phyloP scores from a whole-genome alignment of 345 rosid genomes.

The Camelina sativa region DNA sequence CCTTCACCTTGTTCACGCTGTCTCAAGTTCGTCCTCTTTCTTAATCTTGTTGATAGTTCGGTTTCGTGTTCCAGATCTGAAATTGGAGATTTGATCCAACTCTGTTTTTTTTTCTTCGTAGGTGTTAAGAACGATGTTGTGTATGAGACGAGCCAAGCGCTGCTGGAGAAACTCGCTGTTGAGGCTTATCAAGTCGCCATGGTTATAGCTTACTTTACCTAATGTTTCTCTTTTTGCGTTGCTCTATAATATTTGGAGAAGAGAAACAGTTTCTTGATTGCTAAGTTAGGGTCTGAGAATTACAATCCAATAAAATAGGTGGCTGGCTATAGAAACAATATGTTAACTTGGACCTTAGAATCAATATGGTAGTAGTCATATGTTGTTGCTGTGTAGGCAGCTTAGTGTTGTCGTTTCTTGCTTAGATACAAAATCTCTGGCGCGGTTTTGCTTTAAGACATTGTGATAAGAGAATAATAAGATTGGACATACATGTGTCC shows the following conservation, averaged over 20 bases:
- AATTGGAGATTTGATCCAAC: background rate
- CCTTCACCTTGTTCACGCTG: constrained; percentile 81
- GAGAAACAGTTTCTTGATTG: constrained; percentile 16
- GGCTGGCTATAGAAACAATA: background rate
- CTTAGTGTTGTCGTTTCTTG: background rate
- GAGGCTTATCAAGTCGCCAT: constrained; percentile 80
- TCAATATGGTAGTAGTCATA: background rate
- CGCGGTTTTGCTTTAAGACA: background rate
- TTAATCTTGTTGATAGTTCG: background rate
- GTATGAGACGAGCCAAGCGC: constrained; percentile 61
- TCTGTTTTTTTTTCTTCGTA: background rate
- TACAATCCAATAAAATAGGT: background rate
- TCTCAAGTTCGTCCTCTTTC: constrained; percentile 54
- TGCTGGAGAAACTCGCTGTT: constrained; percentile 79
- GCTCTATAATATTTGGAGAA: background rate
- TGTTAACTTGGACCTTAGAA: background rate
- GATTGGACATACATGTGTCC: background rate
- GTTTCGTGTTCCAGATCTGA: constrained; percentile 21
- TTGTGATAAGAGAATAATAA: too few species aligned
- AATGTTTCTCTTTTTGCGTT: background rate
- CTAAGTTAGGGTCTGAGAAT: constrained; percentile 27
- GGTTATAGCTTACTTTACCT: constrained; percentile 48
- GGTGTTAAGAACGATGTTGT: constrained; percentile 62
- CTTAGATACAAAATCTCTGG: background rate
- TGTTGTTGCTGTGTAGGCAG: background rate